These are phyloP conservation scores for Verticillium tricorpus DNA, from an alignment of 2,329 filamentous ascomycete genomes.

Conservation along the genomic window DNA sequence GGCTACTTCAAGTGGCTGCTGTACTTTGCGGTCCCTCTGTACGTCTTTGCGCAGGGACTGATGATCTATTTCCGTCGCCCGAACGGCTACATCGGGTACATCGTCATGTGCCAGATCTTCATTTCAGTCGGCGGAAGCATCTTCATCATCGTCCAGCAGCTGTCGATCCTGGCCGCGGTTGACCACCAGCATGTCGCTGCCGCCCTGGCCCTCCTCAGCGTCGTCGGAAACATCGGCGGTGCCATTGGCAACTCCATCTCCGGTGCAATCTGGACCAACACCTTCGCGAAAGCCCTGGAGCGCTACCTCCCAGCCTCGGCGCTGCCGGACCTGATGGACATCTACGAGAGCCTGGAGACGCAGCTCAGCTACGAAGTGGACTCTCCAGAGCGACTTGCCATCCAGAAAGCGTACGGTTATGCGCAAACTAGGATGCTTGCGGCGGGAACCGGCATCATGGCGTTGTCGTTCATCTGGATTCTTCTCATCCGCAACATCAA, in stretches of 20 bases:
- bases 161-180: constrained; percentile 53
- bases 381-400: constrained; percentile 37
- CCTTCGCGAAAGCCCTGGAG: constrained; percentile 36
- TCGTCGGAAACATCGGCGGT: constrained; percentile 38
- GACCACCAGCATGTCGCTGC: constrained; percentile 50
- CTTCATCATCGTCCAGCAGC: constrained; percentile 41
- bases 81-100: constrained; percentile 25
- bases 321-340: constrained; percentile 31
- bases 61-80: constrained; percentile 37
- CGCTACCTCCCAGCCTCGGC: constrained; percentile 40
- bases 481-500: constrained; percentile 44
- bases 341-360: constrained; percentile 47
- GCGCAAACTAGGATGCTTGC: constrained; percentile 40
- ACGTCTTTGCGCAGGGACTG: constrained; percentile 46
- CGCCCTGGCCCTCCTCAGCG: constrained; percentile 39
- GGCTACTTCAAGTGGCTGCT: constrained; percentile 46
- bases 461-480: constrained; percentile 26
- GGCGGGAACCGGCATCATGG: constrained; percentile 23
- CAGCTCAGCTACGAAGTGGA: constrained; percentile 45
- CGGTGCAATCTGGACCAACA: constrained; percentile 38
- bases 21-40: constrained; percentile 41
- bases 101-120: constrained; percentile 35
- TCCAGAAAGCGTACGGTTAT: constrained; percentile 52
- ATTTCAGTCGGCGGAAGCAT: constrained; percentile 32
- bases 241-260: constrained; percentile 40